Conservation (phyloP, 2,329 filamentous ascomycete species). For the Penicillium rolfsii region DNA sequence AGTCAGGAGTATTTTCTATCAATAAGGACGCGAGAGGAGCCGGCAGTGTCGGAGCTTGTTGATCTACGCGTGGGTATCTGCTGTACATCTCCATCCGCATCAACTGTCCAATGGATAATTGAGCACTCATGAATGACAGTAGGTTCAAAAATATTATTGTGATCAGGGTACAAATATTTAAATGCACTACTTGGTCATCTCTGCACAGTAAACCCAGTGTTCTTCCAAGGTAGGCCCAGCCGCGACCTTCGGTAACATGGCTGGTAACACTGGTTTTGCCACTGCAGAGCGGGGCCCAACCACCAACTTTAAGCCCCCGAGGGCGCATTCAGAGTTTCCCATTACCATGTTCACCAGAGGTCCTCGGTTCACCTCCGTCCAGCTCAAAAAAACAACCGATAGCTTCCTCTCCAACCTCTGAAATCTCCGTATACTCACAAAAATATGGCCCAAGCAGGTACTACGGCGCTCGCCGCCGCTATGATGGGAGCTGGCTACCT, state of each 20-base stretch:
- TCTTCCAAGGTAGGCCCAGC: background rate
- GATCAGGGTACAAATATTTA: no score
- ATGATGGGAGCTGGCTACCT: conserved; percentile 25
- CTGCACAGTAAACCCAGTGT: no score
- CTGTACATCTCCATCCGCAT: no score
- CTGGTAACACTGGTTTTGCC: background rate
- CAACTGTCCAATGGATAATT: no score
- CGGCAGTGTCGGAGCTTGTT: no score
- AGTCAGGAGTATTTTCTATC: no score
- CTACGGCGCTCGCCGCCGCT: conserved; percentile 17
- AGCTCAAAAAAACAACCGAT: background rate
- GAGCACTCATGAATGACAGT: no score
- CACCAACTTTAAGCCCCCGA: background rate
- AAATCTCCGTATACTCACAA: background rate
- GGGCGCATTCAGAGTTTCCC: background rate
- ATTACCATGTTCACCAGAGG: background rate
- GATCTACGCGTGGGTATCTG: no score
- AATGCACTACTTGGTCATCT: no score
- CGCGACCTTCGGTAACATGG: background rate
- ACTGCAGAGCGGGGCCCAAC: background rate
- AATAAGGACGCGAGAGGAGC: no score
- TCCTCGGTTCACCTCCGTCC: background rate
- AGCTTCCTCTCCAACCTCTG: background rate
- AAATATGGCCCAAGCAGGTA: conserved; percentile 12
- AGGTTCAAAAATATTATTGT: no score